phyloP scores from a whole-genome alignment of 306 rosid species.

The Fragaria iinumae region DNA sequence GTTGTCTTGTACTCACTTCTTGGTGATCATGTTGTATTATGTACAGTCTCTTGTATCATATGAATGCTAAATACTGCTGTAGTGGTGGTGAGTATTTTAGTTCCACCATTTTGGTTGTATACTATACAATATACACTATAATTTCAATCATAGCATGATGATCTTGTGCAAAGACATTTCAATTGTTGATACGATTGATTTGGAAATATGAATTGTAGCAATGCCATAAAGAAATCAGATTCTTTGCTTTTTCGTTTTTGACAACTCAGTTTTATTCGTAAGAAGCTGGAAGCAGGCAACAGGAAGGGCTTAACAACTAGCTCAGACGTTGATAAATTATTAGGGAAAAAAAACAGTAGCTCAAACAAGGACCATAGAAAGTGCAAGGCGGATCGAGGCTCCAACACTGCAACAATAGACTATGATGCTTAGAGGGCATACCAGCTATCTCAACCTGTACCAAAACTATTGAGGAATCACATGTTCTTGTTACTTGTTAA shows the following conservation, averaged over 20 bases:
- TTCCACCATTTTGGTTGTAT: not conserved
- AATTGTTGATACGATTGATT: not conserved
- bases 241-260: not conserved
- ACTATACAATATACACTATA: not conserved
- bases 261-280: not conserved
- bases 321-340: too few relatives aligned
- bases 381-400: not conserved
- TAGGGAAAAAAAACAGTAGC: too few relatives aligned
- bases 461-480: too few relatives aligned
- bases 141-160: not conserved
- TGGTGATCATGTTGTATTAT: conserved; percentile 28
- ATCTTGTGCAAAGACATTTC: not conserved
- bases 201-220: not conserved
- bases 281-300: not conserved
- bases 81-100: not conserved
- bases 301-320: too few relatives aligned
- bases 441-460: too few relatives aligned
- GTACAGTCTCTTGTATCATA: conserved; percentile 35
- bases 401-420: not conserved
- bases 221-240: not conserved
- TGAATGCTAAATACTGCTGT: not conserved
- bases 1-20: not conserved
- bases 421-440: too few relatives aligned
- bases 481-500: too few relatives aligned
- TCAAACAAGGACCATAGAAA: not conserved